Base-by-base conservation (phyloP, 192 early-diverging fungal genomes). In the Coemansia sp. region DNA sequence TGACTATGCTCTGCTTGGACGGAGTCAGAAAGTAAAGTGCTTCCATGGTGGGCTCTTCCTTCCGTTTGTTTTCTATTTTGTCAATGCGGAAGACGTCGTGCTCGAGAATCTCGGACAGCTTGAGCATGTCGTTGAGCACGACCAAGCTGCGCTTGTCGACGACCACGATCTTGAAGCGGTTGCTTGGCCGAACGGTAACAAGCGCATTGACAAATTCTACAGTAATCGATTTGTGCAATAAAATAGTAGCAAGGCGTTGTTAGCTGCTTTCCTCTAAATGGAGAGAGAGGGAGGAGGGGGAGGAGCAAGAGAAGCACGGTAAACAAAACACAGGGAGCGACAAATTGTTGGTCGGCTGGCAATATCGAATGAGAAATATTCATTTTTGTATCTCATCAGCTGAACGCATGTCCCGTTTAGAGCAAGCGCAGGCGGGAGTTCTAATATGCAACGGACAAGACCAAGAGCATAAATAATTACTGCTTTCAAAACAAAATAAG, bases 11-110 rank as follows among this genome's bases (percentile, higher is more conserved):
- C 50, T 75, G 62, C 54, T 65, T 73, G 1, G 70, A 78, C 10
- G 82, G 82, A 6, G 74, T 77, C 28, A 83, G 67, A 65, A 83
- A 72, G 58, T 83, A 83, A 50, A 83, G 72, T 35, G 72, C 82
- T 14, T 83, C 82, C 13, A 67, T 72, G 39, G 32, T 55, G 18
- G 68, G 71, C 30, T 72, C 71, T 6, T 71, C 74, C 51, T 70
- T 70, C 46, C 80, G 74, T 48, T 61, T 60, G 60, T 74, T 82
- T 55, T 77, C 80, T 32, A 82, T 64, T 51, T 65, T 69, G 48
- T 82, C 80, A 29, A 77, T 71, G 55, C 80, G 74, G 13, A 67
- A 49, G 50, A 82, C 71, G 28, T 77, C 74, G 42, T 77, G 61
- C 49, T 82, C 80, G 16, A 74, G 68, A 18, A 82, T 60, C 54